Conservation (phyloP, 768 basidiomycete species). For the Rhizopogon vesiculosus region DNA sequence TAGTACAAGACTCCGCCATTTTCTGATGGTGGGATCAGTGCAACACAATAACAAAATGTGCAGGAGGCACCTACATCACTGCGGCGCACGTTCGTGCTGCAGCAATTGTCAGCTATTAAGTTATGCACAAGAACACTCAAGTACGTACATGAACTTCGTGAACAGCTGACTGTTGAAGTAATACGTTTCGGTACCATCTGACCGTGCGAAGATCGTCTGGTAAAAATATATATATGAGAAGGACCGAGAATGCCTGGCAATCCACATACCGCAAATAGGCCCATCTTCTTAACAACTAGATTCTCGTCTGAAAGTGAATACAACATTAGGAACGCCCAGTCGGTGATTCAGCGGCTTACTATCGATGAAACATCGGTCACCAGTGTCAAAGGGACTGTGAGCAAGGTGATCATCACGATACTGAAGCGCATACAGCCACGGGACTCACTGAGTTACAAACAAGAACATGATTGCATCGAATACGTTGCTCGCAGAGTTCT, state of each 20-base stretch:
- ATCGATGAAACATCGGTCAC: slow-evolving; percentile 77
- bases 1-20: slow-evolving; percentile 60
- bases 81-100: slow-evolving; percentile 66
- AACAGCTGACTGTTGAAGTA: slow-evolving; percentile 80
- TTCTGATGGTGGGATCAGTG: slow-evolving; percentile 36
- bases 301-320: slow-evolving; percentile 47
- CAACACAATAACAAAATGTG: not conserved
- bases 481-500: slow-evolving; percentile 61
- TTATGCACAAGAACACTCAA: not conserved
- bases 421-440: not conserved
- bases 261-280: slow-evolving; percentile 61
- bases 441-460: slow-evolving; percentile 76
- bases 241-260: not conserved
- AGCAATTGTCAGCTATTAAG: not conserved
- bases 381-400: slow-evolving; percentile 70
- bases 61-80: slow-evolving; percentile 45
- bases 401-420: slow-evolving; percentile 1
- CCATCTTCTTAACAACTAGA: slow-evolving; percentile 75
- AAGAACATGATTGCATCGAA: slow-evolving; percentile 82
- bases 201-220: slow-evolving; percentile 64
- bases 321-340: not conserved
- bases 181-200: slow-evolving; percentile 75
- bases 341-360: slow-evolving; percentile 25
- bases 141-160: slow-evolving; percentile 64
- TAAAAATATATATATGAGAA: not conserved